Percentiles rank a stretch among this genome's conserved stretches.
Conservation (phyloP, 768 basidiomycete genomes). For the Melanogaster broomeanus region DNA sequence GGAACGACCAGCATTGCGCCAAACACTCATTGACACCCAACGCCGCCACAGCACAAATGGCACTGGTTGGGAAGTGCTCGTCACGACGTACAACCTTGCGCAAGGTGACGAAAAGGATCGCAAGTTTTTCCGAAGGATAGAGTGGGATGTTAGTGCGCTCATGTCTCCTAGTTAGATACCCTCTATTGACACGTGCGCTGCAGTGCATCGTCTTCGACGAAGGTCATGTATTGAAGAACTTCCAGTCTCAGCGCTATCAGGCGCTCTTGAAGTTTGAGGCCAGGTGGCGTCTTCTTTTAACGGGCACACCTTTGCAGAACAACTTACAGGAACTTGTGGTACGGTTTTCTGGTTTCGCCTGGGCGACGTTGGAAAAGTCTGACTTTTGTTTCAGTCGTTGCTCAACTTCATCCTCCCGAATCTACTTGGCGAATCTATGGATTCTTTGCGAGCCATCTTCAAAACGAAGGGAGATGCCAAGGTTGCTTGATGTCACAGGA, state of each 20-base stretch:
- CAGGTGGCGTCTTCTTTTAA: conserved; percentile 88
- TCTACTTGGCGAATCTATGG: conserved; percentile 77
- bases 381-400: conserved; percentile 64
- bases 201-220: conserved; percentile 96
- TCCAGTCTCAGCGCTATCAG: conserved; percentile 95
- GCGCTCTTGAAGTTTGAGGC: conserved; percentile 83
- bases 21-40: conserved; percentile 67
- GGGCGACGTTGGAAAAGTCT: conserved; percentile 8
- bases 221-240: conserved; percentile 96
- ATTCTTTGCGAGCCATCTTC: conserved; percentile 89
- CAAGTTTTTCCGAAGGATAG: conserved; percentile 88
- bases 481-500: conserved; percentile 87
- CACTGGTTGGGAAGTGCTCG: conserved; percentile 86
- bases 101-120: conserved; percentile 85
- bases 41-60: conserved; percentile 45
- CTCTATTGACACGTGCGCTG: not conserved
- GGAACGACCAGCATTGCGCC: conserved; percentile 73
- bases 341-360: conserved; percentile 28
- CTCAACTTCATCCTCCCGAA: conserved; percentile 97
- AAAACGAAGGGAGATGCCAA: conserved; percentile 94
- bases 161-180: not conserved
- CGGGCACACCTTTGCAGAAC: conserved; percentile 94
- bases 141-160: conserved; percentile 81
- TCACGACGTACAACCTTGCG: conserved; percentile 96
- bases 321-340: conserved; percentile 90